These are phyloP conservation scores for Parmales sp. DNA, from an alignment of 108 stramenopile genomes.

Conservation along the genomic window DNA sequence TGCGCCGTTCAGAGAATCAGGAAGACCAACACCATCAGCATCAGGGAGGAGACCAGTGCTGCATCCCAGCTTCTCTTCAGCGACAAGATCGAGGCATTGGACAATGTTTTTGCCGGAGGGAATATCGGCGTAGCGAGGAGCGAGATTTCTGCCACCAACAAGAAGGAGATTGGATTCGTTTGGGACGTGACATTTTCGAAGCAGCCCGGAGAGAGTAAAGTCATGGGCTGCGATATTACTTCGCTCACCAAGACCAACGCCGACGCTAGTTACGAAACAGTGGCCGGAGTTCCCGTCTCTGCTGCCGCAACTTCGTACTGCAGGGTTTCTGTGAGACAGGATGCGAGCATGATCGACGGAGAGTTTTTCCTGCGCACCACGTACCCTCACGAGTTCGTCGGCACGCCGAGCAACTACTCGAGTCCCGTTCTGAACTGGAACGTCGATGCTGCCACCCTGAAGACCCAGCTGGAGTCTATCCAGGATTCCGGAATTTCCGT, in stretches of 20 bases:
- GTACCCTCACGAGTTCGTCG: conserved; percentile 52
- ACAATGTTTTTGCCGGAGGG: conserved; percentile 32
- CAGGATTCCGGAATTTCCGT: conserved; percentile 25
- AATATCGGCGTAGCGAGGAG: conserved; percentile 23
- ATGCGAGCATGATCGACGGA: conserved; percentile 35
- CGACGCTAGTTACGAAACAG: not conserved
- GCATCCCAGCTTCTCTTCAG: conserved; percentile 30
- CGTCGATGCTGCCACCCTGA: conserved; percentile 19
- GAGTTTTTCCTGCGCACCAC: conserved; percentile 31
- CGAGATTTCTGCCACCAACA: conserved; percentile 17
- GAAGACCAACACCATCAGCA: conserved; percentile 30
- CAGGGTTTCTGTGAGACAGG: too few species aligned
- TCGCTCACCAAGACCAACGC: not conserved
- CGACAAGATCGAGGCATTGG: conserved; percentile 35
- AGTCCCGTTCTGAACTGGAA: conserved; percentile 32
- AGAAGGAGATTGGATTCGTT: conserved; percentile 32
- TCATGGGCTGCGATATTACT: conserved; percentile 29
- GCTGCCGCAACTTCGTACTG: conserved; percentile 5
- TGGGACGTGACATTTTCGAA: conserved; percentile 40
- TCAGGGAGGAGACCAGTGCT: conserved; percentile 15
- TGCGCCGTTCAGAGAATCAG: conserved; percentile 30
- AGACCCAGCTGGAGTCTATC: conserved; percentile 25
- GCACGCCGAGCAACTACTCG: conserved; percentile 21
- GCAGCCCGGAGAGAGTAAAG: conserved; percentile 38
- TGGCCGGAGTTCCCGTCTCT: not conserved